Conservation (phyloP, 768 basidiomycete species). For the Boletus rex-veris region DNA sequence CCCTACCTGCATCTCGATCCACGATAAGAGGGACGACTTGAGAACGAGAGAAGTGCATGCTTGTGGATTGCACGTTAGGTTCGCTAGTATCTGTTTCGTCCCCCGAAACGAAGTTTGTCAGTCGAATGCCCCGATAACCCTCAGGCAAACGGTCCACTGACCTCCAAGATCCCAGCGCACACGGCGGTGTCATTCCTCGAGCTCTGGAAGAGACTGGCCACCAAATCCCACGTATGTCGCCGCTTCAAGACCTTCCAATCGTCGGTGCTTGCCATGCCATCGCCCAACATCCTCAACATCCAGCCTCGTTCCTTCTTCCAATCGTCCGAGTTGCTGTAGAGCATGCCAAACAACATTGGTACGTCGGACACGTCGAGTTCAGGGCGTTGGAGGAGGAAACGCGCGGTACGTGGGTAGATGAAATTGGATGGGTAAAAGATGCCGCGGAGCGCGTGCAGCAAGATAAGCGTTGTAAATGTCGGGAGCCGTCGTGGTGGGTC, state of each 20-base stretch:
- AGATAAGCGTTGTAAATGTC: slow-evolving; percentile 73
- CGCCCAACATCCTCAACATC: slow-evolving; percentile 80
- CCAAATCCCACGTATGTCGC: slow-evolving; percentile 83
- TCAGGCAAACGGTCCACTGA: slow-evolving; percentile 26
- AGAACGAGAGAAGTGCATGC: slow-evolving; percentile 70
- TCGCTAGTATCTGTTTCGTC: slow-evolving; percentile 59
- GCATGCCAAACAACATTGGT: slow-evolving; percentile 85
- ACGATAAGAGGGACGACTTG: slow-evolving; percentile 68
- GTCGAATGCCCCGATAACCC: background rate
- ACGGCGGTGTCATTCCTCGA: slow-evolving; percentile 49
- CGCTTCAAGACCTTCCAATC: slow-evolving; percentile 83
- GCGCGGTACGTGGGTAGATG: slow-evolving; percentile 80
- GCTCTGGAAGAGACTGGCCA: slow-evolving; percentile 79
- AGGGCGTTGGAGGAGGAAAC: slow-evolving; percentile 88
- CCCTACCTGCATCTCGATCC: slow-evolving; percentile 75
- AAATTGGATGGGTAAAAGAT: slow-evolving; percentile 87
- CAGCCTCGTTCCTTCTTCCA: slow-evolving; percentile 89
- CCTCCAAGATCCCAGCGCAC: slow-evolving; percentile 65
- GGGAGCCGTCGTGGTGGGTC: slow-evolving; percentile 58
- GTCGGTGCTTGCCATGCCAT: slow-evolving; percentile 68
- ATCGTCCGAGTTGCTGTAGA: slow-evolving; percentile 74
- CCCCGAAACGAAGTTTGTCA: background rate
- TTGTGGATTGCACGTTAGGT: slow-evolving; percentile 64
- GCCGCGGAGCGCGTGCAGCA: slow-evolving; percentile 76
- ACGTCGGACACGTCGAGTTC: slow-evolving; percentile 78